Conservation (phyloP, 2,329 filamentous ascomycete genomes). For the Verticillium tricorpus region DNA sequence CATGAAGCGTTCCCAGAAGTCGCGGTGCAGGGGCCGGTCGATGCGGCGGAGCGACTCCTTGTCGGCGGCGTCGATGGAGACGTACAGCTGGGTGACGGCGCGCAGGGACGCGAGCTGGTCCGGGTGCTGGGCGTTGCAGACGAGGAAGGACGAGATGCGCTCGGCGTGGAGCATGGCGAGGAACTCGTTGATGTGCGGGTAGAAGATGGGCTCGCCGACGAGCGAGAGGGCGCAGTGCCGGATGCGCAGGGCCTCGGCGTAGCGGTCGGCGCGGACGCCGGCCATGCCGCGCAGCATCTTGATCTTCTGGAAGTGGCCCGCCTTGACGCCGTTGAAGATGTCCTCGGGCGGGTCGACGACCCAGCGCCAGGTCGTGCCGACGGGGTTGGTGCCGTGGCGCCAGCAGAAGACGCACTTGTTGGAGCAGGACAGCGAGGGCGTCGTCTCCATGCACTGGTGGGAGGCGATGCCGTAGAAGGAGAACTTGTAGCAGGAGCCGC, state of each 20-base stretch:
- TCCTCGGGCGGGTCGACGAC: slow-evolving; percentile 84
- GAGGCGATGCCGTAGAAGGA: slow-evolving; percentile 96
- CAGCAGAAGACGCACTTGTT: slow-evolving; percentile 99
- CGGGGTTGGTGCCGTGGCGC: slow-evolving; percentile 95
- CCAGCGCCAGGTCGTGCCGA: slow-evolving; percentile 96
- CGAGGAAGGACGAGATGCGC: slow-evolving; percentile 87
- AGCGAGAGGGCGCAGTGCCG: slow-evolving; percentile 88
- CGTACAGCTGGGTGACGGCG: slow-evolving; percentile 91
- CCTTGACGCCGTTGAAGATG: slow-evolving; percentile 87
- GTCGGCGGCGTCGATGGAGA: slow-evolving; percentile 93
- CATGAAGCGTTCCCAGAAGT: slow-evolving; percentile 97
- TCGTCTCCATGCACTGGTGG: slow-evolving; percentile 98
- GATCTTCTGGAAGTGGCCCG: slow-evolving; percentile 93
- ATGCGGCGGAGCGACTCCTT: slow-evolving; percentile 82
- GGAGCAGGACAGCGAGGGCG: slow-evolving; percentile 88
- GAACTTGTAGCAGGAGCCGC: slow-evolving; percentile 96
- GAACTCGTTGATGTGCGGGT: slow-evolving; percentile 95
- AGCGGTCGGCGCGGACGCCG: slow-evolving; percentile 85
- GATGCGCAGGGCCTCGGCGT: slow-evolving; percentile 88
- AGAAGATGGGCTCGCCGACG: slow-evolving; percentile 98
- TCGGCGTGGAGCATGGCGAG: slow-evolving; percentile 76
- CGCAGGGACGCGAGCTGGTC: slow-evolving; percentile 78
- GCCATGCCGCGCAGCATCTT: slow-evolving; percentile 95
- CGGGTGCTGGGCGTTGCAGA: slow-evolving; percentile 96
- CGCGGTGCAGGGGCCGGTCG: slow-evolving; percentile 85